Evolutionary conservation across 1,139 yeast species (phyloP), one percentile per base, ranked within the genome.

Genomic region (Blastobotrys serpentis): DNA sequence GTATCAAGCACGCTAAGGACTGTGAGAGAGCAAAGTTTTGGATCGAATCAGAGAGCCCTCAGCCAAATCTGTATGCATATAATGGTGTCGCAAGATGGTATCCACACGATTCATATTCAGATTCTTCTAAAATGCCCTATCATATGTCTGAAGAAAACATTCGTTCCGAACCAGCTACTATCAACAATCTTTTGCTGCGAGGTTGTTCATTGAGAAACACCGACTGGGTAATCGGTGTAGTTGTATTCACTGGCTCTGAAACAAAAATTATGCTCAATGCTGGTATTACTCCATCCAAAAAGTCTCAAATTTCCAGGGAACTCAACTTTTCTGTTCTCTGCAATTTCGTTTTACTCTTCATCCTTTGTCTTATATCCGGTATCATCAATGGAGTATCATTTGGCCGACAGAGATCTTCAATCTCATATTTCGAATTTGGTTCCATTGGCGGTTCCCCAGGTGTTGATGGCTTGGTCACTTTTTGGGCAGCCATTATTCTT

Each of bases 11-110:
- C 53, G 75, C 92, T 0, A 72, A 76, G 38, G 96, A 90, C 62
- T 71, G 88, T 52, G 83, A 83, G 43, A 79, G 81, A 58, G 73
- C 87, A 38, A 78, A 77, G 60, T 88, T 89, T 64, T 79, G 86
- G 82, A 71, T 92, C 45, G 96, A 90, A 62, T 83, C 95, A 66
- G 98, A 92, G 67, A 86, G 94, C 14, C 98, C 98, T 26, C 89
- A 87, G 64, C 76, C 89, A 0, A 81, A 84, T 56, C 74, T 92
- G 56, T 89, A 88, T 66, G 68, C 81, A 13, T 92, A 87, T 64
- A 87, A 84, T 63, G 98, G 97, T 53, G 83, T 83, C 13, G 65
- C 82, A 47, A 82, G 80, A 54, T 84, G 83, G 72, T 71, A 59
- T 16, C 67, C 62, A 41, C 55, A 36, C 19, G 25, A 36, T 19